A percentile compares a stretch with the other conserved stretches of the same genome.
Conservation (phyloP, 2,329 filamentous ascomycete species). For the Arthrobotrys conoides region DNA sequence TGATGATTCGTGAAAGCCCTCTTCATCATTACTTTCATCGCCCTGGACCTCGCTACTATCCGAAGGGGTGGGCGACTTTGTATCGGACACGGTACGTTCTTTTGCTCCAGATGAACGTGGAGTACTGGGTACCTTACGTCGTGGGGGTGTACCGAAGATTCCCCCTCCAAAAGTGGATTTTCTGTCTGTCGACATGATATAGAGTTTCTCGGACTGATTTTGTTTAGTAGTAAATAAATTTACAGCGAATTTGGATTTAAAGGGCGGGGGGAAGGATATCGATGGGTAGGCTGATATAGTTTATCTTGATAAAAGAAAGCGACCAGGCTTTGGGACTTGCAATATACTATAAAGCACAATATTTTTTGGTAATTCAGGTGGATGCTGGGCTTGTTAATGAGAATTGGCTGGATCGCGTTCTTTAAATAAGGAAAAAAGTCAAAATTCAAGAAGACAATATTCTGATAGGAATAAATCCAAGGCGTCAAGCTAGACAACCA, state of each 20-base stretch:
- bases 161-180: not conserved
- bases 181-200: not conserved
- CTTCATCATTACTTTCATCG: constrained; percentile 14
- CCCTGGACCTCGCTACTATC: not conserved
- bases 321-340: not conserved
- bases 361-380: not conserved
- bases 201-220: not conserved
- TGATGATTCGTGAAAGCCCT: constrained; percentile 1
- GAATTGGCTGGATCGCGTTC: too few species aligned
- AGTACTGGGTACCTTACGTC: not conserved
- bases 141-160: not conserved
- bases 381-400: too few species aligned
- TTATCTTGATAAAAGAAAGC: not conserved
- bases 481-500: not conserved
- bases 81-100: not conserved
- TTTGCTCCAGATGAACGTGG: not conserved
- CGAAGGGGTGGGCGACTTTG: not conserved
- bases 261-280: too few species aligned
- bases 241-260: not conserved
- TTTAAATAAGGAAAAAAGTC: not conserved
- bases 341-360: not conserved
- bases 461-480: not conserved
- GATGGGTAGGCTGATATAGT: too few species aligned
- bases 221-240: not conserved
- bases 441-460: not conserved